Conservation (phyloP, 495 filamentous ascomycete genomes). For the Filosporella fistucella region DNA sequence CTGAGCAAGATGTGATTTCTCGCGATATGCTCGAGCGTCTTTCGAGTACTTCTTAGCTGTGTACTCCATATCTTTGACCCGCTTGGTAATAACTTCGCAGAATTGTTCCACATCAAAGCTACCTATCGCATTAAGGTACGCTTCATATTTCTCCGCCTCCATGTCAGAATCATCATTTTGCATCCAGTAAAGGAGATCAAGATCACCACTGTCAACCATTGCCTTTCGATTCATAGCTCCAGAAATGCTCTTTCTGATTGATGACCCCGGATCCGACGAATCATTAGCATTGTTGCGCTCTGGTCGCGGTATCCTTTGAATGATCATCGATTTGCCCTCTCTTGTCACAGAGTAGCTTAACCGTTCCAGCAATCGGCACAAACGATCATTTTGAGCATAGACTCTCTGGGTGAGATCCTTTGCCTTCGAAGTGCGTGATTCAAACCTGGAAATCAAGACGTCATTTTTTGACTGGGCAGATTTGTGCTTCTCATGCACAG, state of each 20-base stretch:
- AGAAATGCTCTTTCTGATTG: slow-evolving; percentile 45
- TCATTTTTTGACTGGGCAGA: slow-evolving; percentile 44
- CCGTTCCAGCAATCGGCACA: slow-evolving; percentile 74
- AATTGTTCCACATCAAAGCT: slow-evolving; percentile 80
- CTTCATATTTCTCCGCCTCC: slow-evolving; percentile 65
- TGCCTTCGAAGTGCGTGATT: slow-evolving; percentile 61
- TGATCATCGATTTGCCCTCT: slow-evolving; percentile 65
- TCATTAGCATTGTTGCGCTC: slow-evolving; percentile 50
- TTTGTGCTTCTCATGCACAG: slow-evolving; percentile 53
- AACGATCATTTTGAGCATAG: slow-evolving; percentile 69
- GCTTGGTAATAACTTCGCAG: slow-evolving; percentile 74
- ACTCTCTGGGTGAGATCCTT: slow-evolving; percentile 81
- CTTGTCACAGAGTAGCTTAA: slow-evolving; percentile 77
- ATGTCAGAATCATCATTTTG: slow-evolving; percentile 57
- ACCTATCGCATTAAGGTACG: slow-evolving; percentile 63
- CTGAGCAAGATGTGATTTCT: slow-evolving; percentile 78
- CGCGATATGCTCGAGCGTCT: slow-evolving; percentile 80
- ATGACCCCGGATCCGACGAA: slow-evolving; percentile 57
- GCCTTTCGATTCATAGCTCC: slow-evolving; percentile 27
- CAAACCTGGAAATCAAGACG: slow-evolving; percentile 43
- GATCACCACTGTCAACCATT: slow-evolving; percentile 47
- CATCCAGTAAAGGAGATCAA: slow-evolving; percentile 74
- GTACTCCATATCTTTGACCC: slow-evolving; percentile 84
- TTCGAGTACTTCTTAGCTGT: slow-evolving; percentile 87
- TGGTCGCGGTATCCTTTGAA: slow-evolving; percentile 71